phyloP scores from a whole-genome alignment of 768 basidiomycete species.

The Boletus rubescentipes region DNA sequence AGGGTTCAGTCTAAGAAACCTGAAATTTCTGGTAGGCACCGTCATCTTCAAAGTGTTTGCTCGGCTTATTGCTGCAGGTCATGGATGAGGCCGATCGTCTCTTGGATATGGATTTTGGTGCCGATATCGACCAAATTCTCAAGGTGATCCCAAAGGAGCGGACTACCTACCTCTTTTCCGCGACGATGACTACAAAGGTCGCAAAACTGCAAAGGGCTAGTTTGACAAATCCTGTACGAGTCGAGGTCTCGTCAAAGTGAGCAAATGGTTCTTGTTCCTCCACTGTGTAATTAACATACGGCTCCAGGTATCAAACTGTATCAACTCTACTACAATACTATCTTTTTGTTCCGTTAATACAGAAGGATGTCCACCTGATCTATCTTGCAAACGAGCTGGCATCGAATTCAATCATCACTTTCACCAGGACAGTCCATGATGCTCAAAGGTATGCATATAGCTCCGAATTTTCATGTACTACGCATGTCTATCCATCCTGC shows the following conservation, averaged over 20 bases:
- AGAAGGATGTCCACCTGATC: slow-evolving; percentile 90
- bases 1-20: slow-evolving; percentile 81
- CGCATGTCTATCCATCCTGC: neutral
- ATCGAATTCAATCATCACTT: slow-evolving; percentile 92
- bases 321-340: slow-evolving; percentile 95
- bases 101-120: slow-evolving; percentile 95
- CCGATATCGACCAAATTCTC: slow-evolving; percentile 93
- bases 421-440: slow-evolving; percentile 94
- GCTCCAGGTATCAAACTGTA: slow-evolving; percentile 88
- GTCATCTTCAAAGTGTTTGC: neutral
- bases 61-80: slow-evolving; percentile 55
- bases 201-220: slow-evolving; percentile 94
- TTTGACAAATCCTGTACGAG: slow-evolving; percentile 86
- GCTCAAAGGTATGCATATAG: slow-evolving; percentile 61
- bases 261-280: slow-evolving; percentile 23
- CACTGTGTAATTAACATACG: neutral
- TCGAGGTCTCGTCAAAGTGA: slow-evolving; percentile 92
- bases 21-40: slow-evolving; percentile 81
- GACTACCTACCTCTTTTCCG: slow-evolving; percentile 94
- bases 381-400: slow-evolving; percentile 87
- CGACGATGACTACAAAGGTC: slow-evolving; percentile 98
- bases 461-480: neutral
- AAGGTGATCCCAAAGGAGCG: slow-evolving; percentile 94
- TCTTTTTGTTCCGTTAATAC: slow-evolving; percentile 85
- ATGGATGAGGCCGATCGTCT: slow-evolving; percentile 96